Evolutionary conservation across 441 rosid species (phyloP), one percentile per base, ranked within the genome.

Genomic region (Corymbia calophylla): DNA sequence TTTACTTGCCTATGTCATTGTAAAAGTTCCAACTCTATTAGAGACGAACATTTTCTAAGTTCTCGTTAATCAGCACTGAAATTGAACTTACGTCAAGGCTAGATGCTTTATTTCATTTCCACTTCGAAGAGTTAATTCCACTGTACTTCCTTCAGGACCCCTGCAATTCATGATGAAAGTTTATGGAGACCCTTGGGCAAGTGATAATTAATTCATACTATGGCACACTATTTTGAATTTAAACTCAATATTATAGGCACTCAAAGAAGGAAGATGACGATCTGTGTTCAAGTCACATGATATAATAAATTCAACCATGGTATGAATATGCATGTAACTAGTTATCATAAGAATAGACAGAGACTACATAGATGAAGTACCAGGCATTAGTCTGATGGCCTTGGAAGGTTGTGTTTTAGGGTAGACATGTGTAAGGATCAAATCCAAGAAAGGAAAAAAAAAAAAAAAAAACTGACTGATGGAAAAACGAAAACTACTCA

Each of bases 91-190:
- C 99, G 86, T 95, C 92, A 98, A 93, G 92, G 95, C 92, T 58
- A 98, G 92, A 86, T 94, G 91, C 93, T 94, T 97, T 89, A 92
- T 92, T 90, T 97, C 96, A 77, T 95, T 91, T 93, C 99, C 97
- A 91, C 98, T 96, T 87, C 91, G 95, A 88, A 97, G 89, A 29
- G 96, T 96, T 91, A 98, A 89, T 90, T 97, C 96, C 88, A 98
- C 99, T 64, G 91, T 90, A 89, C 98, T 98, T 91, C 99, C 99
- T 92, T 97, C 99, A 88, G 97, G 96, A 89, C 99, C 99, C 97
- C 99, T 98, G 90, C 89, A 93, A 90, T 93, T 47, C 48, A 91
- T 53, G 29, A 18, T 3, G 32, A 84, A 86, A 53, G 35, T 86
- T 51, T 29, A 86, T 51, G 55, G 27, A 53, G 58, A 86, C 11